Conservation (phyloP, 345 rosid species). For the Triadica sebifera region DNA sequence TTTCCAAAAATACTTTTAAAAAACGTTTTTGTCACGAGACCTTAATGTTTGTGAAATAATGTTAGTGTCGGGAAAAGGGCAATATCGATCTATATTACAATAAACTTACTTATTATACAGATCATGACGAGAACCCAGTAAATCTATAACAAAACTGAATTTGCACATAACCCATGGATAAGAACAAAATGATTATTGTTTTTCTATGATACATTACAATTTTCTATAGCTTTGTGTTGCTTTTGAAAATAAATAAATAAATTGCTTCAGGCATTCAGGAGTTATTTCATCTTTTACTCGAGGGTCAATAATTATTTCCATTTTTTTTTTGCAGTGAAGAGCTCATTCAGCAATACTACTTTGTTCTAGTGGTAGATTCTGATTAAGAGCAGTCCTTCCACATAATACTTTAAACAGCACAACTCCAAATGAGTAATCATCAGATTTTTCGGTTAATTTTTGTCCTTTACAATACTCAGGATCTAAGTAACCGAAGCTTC, state of each 20-base stretch:
- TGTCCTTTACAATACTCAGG: conserved; percentile 83
- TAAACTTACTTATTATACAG: background rate
- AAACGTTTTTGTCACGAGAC: no score
- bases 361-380: conserved; percentile 69
- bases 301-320: conserved; percentile 60
- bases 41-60: no score
- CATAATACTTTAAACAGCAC: conserved; percentile 75
- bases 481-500: conserved; percentile 88
- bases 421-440: conserved; percentile 86
- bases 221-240: no score
- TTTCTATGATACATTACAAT: background rate
- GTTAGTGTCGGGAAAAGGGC: no score
- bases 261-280: conserved; percentile 58
- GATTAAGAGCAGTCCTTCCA: conserved; percentile 71
- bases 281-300: conserved; percentile 46
- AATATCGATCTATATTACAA: no score
- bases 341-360: conserved; percentile 97
- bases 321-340: conserved; percentile 42
- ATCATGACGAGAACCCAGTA: background rate
- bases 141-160: conserved; percentile 6
- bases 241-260: conserved; percentile 10
- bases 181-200: background rate
- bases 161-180: background rate
- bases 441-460: conserved; percentile 82
- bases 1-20: no score